Conservation (phyloP, 129 eudicot species). For the Deinandra increscens region DNA sequence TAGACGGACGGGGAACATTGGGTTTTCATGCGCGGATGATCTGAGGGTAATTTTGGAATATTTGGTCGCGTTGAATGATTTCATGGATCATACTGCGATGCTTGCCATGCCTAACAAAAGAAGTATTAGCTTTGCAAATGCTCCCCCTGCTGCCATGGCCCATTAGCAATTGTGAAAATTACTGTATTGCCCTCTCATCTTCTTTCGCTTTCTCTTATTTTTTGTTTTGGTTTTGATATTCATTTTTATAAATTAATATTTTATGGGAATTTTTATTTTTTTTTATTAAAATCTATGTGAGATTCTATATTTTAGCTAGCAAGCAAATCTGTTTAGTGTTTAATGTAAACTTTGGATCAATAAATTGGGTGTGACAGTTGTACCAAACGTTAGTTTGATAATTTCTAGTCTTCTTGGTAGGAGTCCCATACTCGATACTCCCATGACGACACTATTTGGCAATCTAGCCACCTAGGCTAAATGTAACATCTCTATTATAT, state of each 20-base stretch:
- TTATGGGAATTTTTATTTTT: constrained; percentile 30
- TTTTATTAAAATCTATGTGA: constrained; percentile 24
- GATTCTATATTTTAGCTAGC: constrained; percentile 17
- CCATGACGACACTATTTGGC: too few species aligned
- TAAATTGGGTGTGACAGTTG: constrained; percentile 27
- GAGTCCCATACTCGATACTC: too few species aligned
- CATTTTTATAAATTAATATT: background rate
- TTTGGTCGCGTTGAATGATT: constrained; percentile 82
- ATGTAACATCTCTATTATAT: too few species aligned
- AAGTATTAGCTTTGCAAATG: constrained; percentile 54
- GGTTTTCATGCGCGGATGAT: constrained; percentile 75
- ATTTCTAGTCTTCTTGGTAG: constrained; percentile 20
- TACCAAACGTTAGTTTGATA: constrained; percentile 13
- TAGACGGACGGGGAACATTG: constrained; percentile 47
- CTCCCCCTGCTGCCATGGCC: constrained; percentile 69
- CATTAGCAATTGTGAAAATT: constrained; percentile 38
- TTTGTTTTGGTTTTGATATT: too few species aligned
- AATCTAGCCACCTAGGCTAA: too few species aligned
- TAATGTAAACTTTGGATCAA: constrained; percentile 33
- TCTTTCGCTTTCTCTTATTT: background rate
- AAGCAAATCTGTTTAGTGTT: constrained; percentile 12
- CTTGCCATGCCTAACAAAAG: constrained; percentile 91
- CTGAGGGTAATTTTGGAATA: constrained; percentile 59
- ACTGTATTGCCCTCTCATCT: constrained; percentile 13
- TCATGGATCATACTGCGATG: constrained; percentile 95